These are phyloP conservation scores for Neofusicoccum sp. DNA, from an alignment of 2,329 filamentous ascomycete species.

Conservation along the genomic window DNA sequence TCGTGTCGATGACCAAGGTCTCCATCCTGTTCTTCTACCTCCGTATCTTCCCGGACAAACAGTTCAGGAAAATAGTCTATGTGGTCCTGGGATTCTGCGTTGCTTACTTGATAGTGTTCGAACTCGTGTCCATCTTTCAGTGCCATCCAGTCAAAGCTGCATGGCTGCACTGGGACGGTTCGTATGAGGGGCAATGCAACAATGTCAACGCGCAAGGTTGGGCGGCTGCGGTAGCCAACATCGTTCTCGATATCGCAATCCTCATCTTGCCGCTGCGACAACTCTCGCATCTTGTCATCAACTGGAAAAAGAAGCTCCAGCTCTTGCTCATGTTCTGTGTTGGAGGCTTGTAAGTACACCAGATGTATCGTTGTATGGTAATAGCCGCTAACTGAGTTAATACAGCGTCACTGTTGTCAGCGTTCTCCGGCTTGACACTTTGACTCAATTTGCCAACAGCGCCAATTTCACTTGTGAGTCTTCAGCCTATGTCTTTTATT, in stretches of 20 bases:
- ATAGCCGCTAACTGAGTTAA: not conserved
- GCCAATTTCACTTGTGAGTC: constrained; percentile 39
- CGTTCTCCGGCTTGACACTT: constrained; percentile 45
- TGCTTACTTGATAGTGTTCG: constrained; percentile 26
- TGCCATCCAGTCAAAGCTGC: constrained; percentile 37
- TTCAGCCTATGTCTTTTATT: too few species aligned
- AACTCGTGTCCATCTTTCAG: constrained; percentile 32
- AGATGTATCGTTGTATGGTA: too few species aligned
- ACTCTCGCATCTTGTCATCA: constrained; percentile 34
- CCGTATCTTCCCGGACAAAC: constrained; percentile 34
- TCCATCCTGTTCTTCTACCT: constrained; percentile 37
- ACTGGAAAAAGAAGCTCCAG: constrained; percentile 32
- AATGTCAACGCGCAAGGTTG: constrained; percentile 39
- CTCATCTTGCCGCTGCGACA: constrained; percentile 36
- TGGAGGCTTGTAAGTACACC: constrained; percentile 36
- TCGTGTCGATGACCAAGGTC: constrained; percentile 32
- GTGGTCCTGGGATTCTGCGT: constrained; percentile 31
- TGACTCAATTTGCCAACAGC: constrained; percentile 47
- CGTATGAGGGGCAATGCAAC: constrained; percentile 37
- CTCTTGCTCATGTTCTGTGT: constrained; percentile 42
- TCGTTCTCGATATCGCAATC: constrained; percentile 32
- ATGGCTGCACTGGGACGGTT: constrained; percentile 36
- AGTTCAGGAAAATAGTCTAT: constrained; percentile 29
- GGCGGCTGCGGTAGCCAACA: constrained; percentile 35
- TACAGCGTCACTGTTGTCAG: constrained; percentile 46